Evolutionary conservation across 2,329 filamentous ascomycete species (phyloP).

Genomic region (Magnaporthiopsis poae): DNA sequence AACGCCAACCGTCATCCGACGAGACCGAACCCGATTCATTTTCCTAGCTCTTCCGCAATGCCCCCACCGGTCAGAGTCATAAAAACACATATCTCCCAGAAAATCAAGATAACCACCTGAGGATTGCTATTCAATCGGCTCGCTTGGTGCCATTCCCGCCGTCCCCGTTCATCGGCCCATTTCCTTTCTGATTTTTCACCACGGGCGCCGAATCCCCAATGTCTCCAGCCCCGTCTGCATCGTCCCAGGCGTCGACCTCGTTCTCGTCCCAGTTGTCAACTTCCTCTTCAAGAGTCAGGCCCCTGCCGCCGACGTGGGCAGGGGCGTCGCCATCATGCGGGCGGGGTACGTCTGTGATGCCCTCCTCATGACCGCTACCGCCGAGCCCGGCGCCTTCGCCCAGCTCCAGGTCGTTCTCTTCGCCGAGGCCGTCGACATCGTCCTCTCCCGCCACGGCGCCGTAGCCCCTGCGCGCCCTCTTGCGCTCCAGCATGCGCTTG

Average conservation of each 20-base stretch:
- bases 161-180: slow-evolving; percentile 11
- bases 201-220: slow-evolving; percentile 13
- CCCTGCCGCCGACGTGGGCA: slow-evolving; percentile 17
- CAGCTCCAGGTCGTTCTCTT: slow-evolving; percentile 62
- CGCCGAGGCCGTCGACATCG: slow-evolving; percentile 28
- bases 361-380: slow-evolving; percentile 50
- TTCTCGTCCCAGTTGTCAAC: slow-evolving; percentile 95
- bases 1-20: neutral
- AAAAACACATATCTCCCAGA: neutral
- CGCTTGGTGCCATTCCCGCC: slow-evolving; percentile 19
- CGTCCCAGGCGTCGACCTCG: slow-evolving; percentile 47
- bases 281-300: slow-evolving; percentile 59
- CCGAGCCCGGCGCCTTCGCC: slow-evolving; percentile 43
- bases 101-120: too few relatives aligned
- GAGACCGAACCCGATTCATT: neutral
- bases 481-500: slow-evolving; percentile 85
- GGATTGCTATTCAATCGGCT: slow-evolving; percentile 16
- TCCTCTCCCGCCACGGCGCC: slow-evolving; percentile 54
- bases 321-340: slow-evolving; percentile 1
- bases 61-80: neutral
- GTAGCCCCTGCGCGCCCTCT: slow-evolving; percentile 64
- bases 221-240: slow-evolving; percentile 30
- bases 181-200: slow-evolving; percentile 11
- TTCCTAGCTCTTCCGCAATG: neutral
- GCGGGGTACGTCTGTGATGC: slow-evolving; percentile 35